Conservation (phyloP, 2,329 filamentous ascomycete species). For the Hypoxylon sp. region DNA sequence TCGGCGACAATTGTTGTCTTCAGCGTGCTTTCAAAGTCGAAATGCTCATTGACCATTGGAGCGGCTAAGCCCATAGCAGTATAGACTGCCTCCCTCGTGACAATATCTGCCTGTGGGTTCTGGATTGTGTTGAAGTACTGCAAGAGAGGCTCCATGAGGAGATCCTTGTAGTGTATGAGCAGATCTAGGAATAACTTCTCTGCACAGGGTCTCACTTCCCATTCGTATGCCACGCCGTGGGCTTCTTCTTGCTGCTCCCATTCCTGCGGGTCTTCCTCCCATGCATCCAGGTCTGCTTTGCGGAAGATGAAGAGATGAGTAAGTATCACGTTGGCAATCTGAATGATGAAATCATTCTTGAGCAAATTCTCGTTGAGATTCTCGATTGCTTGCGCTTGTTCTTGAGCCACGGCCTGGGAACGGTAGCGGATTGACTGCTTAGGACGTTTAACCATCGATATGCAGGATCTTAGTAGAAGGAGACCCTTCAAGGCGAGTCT, state of each 20-base stretch:
- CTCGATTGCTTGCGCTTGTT: constrained; percentile 78
- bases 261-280: constrained; percentile 94
- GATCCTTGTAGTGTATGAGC: constrained; percentile 87
- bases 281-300: constrained; percentile 86
- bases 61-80: constrained; percentile 91
- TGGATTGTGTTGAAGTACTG: constrained; percentile 86
- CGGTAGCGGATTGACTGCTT: constrained; percentile 87
- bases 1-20: constrained; percentile 82
- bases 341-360: constrained; percentile 80
- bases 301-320: constrained; percentile 91
- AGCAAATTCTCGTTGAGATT: constrained; percentile 82
- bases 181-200: constrained; percentile 96
- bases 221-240: constrained; percentile 89
- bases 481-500: constrained; percentile 87
- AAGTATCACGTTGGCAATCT: constrained; percentile 88
- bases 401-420: constrained; percentile 79
- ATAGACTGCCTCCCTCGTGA: constrained; percentile 94
- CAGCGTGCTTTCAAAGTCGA: constrained; percentile 89
- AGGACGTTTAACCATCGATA: constrained; percentile 87
- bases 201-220: constrained; percentile 90
- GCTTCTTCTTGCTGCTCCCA: constrained; percentile 95
- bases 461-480: constrained; percentile 83
- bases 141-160: constrained; percentile 84
- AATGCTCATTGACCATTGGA: constrained; percentile 77
- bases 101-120: constrained; percentile 75